phyloP scores from a whole-genome alignment of 1,284 basidiomycete species.

The Melampsora larici-populina region DNA sequence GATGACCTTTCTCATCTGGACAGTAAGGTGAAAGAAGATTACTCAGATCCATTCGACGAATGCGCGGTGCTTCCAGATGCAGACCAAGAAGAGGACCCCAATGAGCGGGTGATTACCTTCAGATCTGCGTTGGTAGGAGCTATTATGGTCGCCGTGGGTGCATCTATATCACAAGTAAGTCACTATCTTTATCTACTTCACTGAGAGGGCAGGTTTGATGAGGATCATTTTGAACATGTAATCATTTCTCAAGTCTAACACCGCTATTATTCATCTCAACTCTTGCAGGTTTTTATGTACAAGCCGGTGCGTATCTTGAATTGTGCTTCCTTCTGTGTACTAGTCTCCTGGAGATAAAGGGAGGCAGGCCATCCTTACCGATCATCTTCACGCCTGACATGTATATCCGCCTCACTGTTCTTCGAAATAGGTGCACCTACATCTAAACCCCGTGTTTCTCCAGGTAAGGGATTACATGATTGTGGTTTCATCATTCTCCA shows the following conservation, averaged over 20 bases:
- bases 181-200: background rate
- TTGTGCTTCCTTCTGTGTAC: too few species aligned
- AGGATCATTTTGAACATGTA: background rate
- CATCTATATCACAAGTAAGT: constrained; percentile 34
- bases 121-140: constrained; percentile 20
- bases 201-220: too few species aligned
- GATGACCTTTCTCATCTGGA: too few species aligned
- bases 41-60: constrained; percentile 38
- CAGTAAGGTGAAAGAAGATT: too few species aligned
- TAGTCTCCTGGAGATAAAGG: too few species aligned
- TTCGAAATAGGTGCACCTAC: too few species aligned
- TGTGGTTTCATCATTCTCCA: too few species aligned
- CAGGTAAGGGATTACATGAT: constrained; percentile 23
- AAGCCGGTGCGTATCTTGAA: too few species aligned
- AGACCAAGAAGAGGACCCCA: constrained; percentile 33
- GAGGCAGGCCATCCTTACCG: too few species aligned
- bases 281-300: constrained; percentile 19
- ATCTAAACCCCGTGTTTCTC: constrained; percentile 19
- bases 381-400: too few species aligned
- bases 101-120: constrained; percentile 22
- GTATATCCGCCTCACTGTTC: too few species aligned
- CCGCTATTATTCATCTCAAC: background rate
- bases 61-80: constrained; percentile 21
- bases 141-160: constrained; percentile 28
- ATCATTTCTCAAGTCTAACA: background rate